phyloP scores from a whole-genome alignment of 768 basidiomycete genomes.

The Calvatia gigantea region DNA sequence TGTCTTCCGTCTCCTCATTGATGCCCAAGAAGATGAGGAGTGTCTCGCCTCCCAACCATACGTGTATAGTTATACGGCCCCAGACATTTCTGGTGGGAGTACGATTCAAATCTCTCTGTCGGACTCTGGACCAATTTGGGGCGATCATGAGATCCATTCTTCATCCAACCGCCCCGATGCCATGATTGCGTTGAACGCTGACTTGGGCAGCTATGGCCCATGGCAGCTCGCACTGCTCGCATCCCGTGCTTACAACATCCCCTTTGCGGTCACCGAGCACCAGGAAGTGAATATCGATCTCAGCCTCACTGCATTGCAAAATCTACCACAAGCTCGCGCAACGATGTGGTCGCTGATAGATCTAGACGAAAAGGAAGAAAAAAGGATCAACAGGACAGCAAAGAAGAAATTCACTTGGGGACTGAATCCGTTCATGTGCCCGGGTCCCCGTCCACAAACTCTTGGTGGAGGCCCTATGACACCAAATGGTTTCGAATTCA shows the following conservation, averaged over 20 bases:
- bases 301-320: background rate
- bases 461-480: constrained; percentile 11
- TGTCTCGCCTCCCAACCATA: constrained; percentile 26
- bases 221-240: constrained; percentile 33
- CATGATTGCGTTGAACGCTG: constrained; percentile 38
- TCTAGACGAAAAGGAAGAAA: background rate
- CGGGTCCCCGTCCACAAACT: constrained; percentile 8
- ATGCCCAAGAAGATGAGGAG: constrained; percentile 23
- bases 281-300: constrained; percentile 14
- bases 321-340: background rate
- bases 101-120: constrained; percentile 33
- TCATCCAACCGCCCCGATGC: constrained; percentile 32
- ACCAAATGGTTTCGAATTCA: constrained; percentile 8
- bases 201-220: constrained; percentile 29
- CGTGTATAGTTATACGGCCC: constrained; percentile 30
- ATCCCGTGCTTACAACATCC: constrained; percentile 23
- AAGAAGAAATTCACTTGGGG: constrained; percentile 6
- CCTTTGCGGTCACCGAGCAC: constrained; percentile 23
- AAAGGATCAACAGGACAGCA: constrained; percentile 6
- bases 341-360: constrained; percentile 5
- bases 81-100: constrained; percentile 33
- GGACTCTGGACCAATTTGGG: constrained; percentile 15
- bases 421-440: constrained; percentile 12
- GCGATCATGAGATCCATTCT: constrained; percentile 7
- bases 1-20: constrained; percentile 26